Conservation (phyloP, 2,329 filamentous ascomycete species). For the Colletotrichum viniferum region DNA sequence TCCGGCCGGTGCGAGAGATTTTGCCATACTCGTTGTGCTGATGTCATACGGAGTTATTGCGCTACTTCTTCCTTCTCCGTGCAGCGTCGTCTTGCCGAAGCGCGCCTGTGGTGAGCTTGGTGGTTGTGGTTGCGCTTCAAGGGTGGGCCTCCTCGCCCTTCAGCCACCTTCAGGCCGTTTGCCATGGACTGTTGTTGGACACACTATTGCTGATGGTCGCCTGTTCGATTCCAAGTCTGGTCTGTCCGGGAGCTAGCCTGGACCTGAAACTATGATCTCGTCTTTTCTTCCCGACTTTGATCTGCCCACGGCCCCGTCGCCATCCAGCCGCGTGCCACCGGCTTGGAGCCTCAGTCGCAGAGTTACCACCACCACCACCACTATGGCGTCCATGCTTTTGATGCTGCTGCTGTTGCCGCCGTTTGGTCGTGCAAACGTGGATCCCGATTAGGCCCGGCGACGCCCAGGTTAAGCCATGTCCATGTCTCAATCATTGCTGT, state of each 20-base stretch:
- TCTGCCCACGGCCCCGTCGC: constrained; percentile 16
- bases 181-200: constrained; percentile 11
- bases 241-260: constrained; percentile 12
- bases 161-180: constrained; percentile 17
- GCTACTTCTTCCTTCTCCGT: constrained; percentile 8
- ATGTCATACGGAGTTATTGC: constrained; percentile 12
- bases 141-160: constrained; percentile 1
- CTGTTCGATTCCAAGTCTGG: constrained; percentile 11
- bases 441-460: constrained; percentile 12
- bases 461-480: constrained; percentile 13
- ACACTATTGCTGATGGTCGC: constrained; percentile 6
- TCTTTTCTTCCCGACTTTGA: constrained; percentile 6
- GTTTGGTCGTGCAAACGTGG: constrained; percentile 12
- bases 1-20: constrained; percentile 7
- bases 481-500: constrained; percentile 16
- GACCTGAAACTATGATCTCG: constrained; percentile 20
- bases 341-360: constrained; percentile 2
- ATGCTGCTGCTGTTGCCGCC: neutral
- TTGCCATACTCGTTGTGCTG: constrained; percentile 14
- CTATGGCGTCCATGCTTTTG: constrained; percentile 8
- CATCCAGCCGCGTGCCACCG: constrained; percentile 7
- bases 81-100: constrained; percentile 16
- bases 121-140: constrained; percentile 4
- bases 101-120: neutral
- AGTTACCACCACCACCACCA: neutral